A percentile compares a stretch with the other conserved stretches of the same genome.
Evolutionary conservation across 371 early-diverging fungal species (phyloP).

Genomic region (Amoeboaphelidium protococcarum): DNA sequence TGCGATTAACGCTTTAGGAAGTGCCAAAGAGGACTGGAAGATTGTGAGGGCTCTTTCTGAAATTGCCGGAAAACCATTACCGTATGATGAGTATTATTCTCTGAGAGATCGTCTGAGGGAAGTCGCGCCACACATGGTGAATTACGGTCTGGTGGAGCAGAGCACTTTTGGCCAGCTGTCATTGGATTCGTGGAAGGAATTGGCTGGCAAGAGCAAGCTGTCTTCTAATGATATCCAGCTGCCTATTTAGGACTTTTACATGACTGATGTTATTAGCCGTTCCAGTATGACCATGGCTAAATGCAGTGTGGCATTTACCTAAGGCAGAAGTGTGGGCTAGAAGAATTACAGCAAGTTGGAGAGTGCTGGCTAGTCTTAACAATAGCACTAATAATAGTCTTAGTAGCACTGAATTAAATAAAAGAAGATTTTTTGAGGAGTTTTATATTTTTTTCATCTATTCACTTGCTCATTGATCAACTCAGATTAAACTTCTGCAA

Average conservation of each 20-base stretch:
- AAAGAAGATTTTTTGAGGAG: too few relatives aligned
- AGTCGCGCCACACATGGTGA: slow-evolving; percentile 53
- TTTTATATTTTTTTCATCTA: too few relatives aligned
- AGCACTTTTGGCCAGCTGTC: slow-evolving; percentile 10
- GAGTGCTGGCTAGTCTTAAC: too few relatives aligned
- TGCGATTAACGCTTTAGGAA: slow-evolving; percentile 66
- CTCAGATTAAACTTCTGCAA: too few relatives aligned
- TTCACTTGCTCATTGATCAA: too few relatives aligned
- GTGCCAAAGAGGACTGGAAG: slow-evolving; percentile 92
- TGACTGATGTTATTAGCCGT: slow-evolving; percentile 74
- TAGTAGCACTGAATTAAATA: too few relatives aligned
- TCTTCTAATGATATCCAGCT: slow-evolving; percentile 7
- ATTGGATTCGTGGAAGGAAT: background rate
- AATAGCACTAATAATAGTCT: too few relatives aligned
- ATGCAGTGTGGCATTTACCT: slow-evolving; percentile 37
- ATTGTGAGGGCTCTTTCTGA: slow-evolving; percentile 86
- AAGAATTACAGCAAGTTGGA: too few relatives aligned
- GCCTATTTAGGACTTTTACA: slow-evolving; percentile 61
- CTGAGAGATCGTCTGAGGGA: slow-evolving; percentile 62
- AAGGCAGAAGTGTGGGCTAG: background rate
- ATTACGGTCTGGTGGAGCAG: slow-evolving; percentile 36
- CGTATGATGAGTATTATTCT: slow-evolving; percentile 57
- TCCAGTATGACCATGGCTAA: slow-evolving; percentile 91
- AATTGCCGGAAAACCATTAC: slow-evolving; percentile 49
- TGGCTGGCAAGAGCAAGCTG: background rate